Evolutionary conservation across 2,329 filamentous ascomycete species (phyloP), one percentile per base, ranked within the genome.

Genomic region (Pseudogymnoascus sp.): DNA sequence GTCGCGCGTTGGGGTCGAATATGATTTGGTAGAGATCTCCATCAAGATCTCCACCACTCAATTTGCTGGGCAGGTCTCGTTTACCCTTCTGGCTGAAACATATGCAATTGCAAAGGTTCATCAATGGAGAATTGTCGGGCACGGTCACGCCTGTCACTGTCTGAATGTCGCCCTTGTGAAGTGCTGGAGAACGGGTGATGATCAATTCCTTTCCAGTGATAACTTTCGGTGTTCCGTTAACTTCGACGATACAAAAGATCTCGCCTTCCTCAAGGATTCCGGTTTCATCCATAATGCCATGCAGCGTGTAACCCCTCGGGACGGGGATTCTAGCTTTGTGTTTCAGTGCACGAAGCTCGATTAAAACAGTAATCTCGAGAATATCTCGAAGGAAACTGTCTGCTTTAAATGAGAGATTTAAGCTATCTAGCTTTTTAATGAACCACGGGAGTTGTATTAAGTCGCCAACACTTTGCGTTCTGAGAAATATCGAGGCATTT

Each of bases 21-120:
- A 95, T 89, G 59, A 95, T 75, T 66, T 91, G 88, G 73, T 89
- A 96, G 0, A 90, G 75, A 71, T 96, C 92, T 0, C 91, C 91
- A 66, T 94, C 91, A 0, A 96, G 80, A 72, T 96, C 91, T 0
- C 91, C 91, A 1, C 91, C 91, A 61, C 88, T 88, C 0, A 96
- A 78, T 72, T 88, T 82, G 64, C 89, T 93, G 0, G 91, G 90
- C 0, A 96, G 76, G 69, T 95, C 91, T 14, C 91, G 83, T 0
- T 68, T 25, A 0, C 92, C 91, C 42, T 82, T 78, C 62, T 86
- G 84, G 64, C 87, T 92, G 70, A 96, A 96, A 1, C 89, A 84
- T 14, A 96, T 80, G 64, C 90, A 92, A 69, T 95, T 96, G 1
- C 78, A 76, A 1, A 92, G 78, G 0, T 78, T 70, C 1, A 75